Percentiles rank a stretch among this genome's conserved stretches.
Evolutionary conservation across 1,284 basidiomycete genomes (phyloP).

Genomic region (Melampsora americana): DNA sequence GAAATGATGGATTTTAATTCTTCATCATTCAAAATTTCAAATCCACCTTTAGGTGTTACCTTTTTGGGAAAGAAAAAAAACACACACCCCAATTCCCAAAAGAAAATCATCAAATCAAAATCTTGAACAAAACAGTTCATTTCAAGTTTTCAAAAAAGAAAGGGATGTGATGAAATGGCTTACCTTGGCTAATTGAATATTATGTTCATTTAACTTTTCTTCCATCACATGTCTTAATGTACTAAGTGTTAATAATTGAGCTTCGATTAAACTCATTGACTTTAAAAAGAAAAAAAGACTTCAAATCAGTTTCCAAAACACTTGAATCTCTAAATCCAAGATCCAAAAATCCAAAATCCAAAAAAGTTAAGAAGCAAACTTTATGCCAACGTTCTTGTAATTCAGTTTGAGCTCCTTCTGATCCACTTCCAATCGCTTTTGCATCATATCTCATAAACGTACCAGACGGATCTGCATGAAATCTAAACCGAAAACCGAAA

Average conservation of each 20-base stretch:
- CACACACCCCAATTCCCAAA: slow-evolving; percentile 6
- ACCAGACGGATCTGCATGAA: slow-evolving; percentile 98
- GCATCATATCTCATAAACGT: slow-evolving; percentile 96
- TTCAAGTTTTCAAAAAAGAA: neutral
- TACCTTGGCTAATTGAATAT: slow-evolving; percentile 93
- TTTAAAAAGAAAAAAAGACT: slow-evolving; percentile 53
- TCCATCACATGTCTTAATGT: slow-evolving; percentile 99
- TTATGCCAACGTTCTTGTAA: slow-evolving; percentile 97
- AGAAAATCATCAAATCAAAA: neutral
- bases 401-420: slow-evolving; percentile 94
- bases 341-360: too few species aligned
- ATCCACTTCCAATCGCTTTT: slow-evolving; percentile 97
- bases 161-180: slow-evolving; percentile 38
- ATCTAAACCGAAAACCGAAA: slow-evolving; percentile 60
- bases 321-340: slow-evolving; percentile 17
- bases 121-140: slow-evolving; percentile 1
- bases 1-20: slow-evolving; percentile 71
- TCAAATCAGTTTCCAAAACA: neutral
- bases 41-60: slow-evolving; percentile 73
- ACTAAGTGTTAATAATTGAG: slow-evolving; percentile 77
- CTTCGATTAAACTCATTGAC: slow-evolving; percentile 90
- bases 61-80: too few species aligned
- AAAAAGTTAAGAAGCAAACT: slow-evolving; percentile 58
- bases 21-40: slow-evolving; percentile 75
- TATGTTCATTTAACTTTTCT: slow-evolving; percentile 96